Conservation (phyloP, 805 yeast species). For the Yarrowia sp. region DNA sequence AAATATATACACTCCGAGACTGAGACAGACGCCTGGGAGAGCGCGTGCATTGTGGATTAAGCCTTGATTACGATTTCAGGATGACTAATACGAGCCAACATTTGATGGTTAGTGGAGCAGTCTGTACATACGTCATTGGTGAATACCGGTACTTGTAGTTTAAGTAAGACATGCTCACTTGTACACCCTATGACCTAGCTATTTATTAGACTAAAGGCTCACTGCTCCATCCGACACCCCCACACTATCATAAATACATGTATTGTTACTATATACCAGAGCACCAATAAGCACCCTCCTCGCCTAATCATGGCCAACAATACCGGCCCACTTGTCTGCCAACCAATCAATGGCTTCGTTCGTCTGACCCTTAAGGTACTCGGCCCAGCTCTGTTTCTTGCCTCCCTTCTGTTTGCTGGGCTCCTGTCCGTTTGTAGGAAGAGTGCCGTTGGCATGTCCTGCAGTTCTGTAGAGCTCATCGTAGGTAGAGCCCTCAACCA, state of each 20-base stretch:
- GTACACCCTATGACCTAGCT: too few relatives aligned
- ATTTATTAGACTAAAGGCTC: too few relatives aligned
- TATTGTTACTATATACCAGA: slow-evolving; percentile 6
- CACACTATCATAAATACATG: neutral
- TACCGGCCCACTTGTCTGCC: slow-evolving; percentile 39
- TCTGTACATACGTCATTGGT: too few relatives aligned
- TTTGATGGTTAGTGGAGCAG: too few relatives aligned
- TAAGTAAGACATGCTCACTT: too few relatives aligned
- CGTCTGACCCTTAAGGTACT: slow-evolving; percentile 39
- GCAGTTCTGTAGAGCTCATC: slow-evolving; percentile 43
- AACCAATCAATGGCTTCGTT: slow-evolving; percentile 40
- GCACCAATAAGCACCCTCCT: too few relatives aligned
- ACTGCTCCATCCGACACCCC: too few relatives aligned
- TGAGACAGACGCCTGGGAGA: too few relatives aligned
- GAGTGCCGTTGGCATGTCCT: slow-evolving; percentile 18
- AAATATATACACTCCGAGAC: neutral
- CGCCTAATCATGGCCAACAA: slow-evolving; percentile 22
- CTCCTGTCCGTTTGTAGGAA: slow-evolving; percentile 31
- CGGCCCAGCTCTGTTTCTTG: slow-evolving; percentile 37
- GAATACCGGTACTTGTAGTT: too few relatives aligned
- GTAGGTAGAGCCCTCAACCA: slow-evolving; percentile 47
- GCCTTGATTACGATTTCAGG: too few relatives aligned
- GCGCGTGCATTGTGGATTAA: too few relatives aligned
- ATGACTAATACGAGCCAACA: too few relatives aligned
- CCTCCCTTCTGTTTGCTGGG: slow-evolving; percentile 11